Evolutionary conservation across 2,329 filamentous ascomycete genomes (phyloP).

Genomic region (Chaetomium globosum): DNA sequence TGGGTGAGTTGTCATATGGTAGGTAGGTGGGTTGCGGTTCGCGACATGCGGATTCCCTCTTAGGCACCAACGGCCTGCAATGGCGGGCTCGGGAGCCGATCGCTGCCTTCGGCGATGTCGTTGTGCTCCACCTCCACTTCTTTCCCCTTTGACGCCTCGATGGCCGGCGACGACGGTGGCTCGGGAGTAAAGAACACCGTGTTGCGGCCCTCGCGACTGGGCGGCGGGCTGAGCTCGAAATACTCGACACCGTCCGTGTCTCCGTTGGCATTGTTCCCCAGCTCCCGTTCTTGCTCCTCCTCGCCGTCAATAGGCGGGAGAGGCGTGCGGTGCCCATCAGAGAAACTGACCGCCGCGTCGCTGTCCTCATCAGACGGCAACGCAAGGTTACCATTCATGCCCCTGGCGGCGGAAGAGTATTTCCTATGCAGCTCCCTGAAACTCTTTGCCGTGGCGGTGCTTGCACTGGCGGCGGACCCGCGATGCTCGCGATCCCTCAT

Average conservation of each 20-base stretch:
- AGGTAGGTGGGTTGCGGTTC: background rate
- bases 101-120: slow-evolving; percentile 17
- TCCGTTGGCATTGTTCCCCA: slow-evolving; percentile 17
- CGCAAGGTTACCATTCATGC: slow-evolving; percentile 47
- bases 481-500: slow-evolving; percentile 54
- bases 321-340: slow-evolving; percentile 60
- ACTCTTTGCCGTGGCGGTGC: slow-evolving; percentile 67
- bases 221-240: slow-evolving; percentile 37
- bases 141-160: slow-evolving; percentile 32
- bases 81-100: slow-evolving; percentile 41
- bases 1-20: background rate
- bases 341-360: slow-evolving; percentile 62
- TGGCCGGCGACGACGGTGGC: slow-evolving; percentile 38
- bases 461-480: slow-evolving; percentile 65
- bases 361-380: slow-evolving; percentile 62
- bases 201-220: slow-evolving; percentile 40
- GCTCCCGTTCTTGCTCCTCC: slow-evolving; percentile 32
- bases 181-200: slow-evolving; percentile 50
- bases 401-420: slow-evolving; percentile 55
- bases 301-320: slow-evolving; percentile 55
- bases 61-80: slow-evolving; percentile 42
- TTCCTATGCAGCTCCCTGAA: slow-evolving; percentile 65
- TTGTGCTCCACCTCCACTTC: slow-evolving; percentile 18
- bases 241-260: slow-evolving; percentile 32
- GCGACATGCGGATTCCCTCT: background rate